Conservation (phyloP, 305 asterid species). For the Fraxinus greggii region DNA sequence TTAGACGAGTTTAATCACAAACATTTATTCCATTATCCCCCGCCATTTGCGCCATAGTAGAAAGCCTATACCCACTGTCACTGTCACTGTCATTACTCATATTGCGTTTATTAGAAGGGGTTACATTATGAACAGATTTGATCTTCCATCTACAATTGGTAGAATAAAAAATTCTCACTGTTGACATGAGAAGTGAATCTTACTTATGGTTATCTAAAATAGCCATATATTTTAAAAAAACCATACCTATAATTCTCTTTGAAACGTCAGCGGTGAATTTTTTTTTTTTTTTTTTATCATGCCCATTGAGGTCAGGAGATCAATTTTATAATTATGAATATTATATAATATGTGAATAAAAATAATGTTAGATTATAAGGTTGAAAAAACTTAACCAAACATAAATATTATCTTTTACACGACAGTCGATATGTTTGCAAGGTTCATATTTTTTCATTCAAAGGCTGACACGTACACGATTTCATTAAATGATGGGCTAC, state of each 20-base stretch:
- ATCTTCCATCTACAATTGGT: too few relatives aligned
- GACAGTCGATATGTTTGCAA: too few relatives aligned
- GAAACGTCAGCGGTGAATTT: too few relatives aligned
- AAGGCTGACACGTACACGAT: neutral
- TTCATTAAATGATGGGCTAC: neutral
- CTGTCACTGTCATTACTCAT: slow-evolving; percentile 8
- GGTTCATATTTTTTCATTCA: neutral
- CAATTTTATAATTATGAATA: neutral
- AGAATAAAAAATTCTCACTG: too few relatives aligned
- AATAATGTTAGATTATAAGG: neutral
- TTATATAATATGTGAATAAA: too few relatives aligned
- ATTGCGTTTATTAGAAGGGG: neutral
- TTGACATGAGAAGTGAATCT: too few relatives aligned
- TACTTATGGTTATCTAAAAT: too few relatives aligned
- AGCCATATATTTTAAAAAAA: too few relatives aligned
- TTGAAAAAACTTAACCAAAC: neutral
- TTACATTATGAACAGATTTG: neutral
- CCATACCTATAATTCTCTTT: too few relatives aligned
- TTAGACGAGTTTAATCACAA: neutral
- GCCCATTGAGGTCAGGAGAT: too few relatives aligned
- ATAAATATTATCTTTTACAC: neutral
- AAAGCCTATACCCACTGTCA: slow-evolving; percentile 15
- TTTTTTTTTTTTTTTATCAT: too few relatives aligned
- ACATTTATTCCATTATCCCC: slow-evolving; percentile 10
- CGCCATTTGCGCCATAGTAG: slow-evolving; percentile 35